A percentile compares a stretch with the other conserved stretches of the same genome.
These are phyloP conservation scores for Phytophthora rubi DNA, from an alignment of 352 stramenopile species.

Conservation along the genomic window DNA sequence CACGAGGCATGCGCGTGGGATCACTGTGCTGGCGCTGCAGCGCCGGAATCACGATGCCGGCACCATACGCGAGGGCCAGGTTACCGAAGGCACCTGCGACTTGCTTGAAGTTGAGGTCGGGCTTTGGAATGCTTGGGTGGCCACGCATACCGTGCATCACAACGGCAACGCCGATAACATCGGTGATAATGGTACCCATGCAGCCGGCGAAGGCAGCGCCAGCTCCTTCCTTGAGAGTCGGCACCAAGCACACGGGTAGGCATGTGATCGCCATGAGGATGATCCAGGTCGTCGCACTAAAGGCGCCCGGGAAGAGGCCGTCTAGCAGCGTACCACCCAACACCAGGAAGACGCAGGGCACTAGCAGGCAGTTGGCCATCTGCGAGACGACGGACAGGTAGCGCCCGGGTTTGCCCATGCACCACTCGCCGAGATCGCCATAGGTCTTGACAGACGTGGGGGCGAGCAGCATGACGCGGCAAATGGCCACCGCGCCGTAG, in stretches of 20 bases:
- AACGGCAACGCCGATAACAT: conserved; percentile 46
- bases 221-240: conserved; percentile 56
- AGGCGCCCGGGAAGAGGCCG: conserved; percentile 49
- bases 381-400: conserved; percentile 47
- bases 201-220: conserved; percentile 45
- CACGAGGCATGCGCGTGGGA: conserved; percentile 55
- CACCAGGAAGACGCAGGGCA: conserved; percentile 56
- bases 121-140: conserved; percentile 34
- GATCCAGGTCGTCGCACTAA: conserved; percentile 47
- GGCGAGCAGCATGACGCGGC: conserved; percentile 53
- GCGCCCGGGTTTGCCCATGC: conserved; percentile 46
- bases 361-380: conserved; percentile 49
- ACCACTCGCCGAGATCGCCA: conserved; percentile 62
- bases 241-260: conserved; percentile 51
- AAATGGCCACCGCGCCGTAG: conserved; percentile 44
- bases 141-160: conserved; percentile 49
- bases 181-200: conserved; percentile 51
- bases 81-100: conserved; percentile 56
- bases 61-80: conserved; percentile 59
- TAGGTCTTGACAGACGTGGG: conserved; percentile 56
- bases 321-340: conserved; percentile 48
- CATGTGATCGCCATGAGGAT: conserved; percentile 49
- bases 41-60: conserved; percentile 51
- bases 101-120: conserved; percentile 55
- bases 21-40: conserved; percentile 36